Evolutionary conservation across 148 eudicot genomes (phyloP).

Genomic region (Rhododendron williamsianum): DNA sequence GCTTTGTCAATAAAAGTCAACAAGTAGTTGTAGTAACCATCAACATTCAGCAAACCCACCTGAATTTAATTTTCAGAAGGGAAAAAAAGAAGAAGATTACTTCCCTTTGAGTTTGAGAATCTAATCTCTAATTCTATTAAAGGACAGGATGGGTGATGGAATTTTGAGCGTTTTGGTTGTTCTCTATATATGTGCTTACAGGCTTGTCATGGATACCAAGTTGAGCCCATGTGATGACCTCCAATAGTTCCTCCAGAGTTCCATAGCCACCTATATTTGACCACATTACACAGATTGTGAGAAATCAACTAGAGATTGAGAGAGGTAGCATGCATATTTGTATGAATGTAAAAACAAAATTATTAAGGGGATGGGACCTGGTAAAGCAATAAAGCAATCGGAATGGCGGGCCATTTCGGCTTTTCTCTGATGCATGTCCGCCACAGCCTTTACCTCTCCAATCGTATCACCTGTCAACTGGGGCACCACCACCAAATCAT

Average conservation of each 20-base stretch:
- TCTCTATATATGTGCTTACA: constrained; percentile 22
- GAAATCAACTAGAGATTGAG: too few species aligned
- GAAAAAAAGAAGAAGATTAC: too few species aligned
- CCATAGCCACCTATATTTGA: constrained; percentile 65
- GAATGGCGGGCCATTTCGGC: constrained; percentile 73
- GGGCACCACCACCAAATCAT: background rate
- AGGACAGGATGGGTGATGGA: too few species aligned
- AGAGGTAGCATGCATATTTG: too few species aligned
- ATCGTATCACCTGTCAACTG: constrained; percentile 58
- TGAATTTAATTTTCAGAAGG: constrained; percentile 6
- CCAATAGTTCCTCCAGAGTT: constrained; percentile 65
- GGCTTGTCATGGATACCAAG: constrained; percentile 79
- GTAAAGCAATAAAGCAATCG: constrained; percentile 73
- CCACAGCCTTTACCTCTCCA: constrained; percentile 52
- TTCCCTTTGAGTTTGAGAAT: background rate
- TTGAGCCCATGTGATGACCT: constrained; percentile 73
- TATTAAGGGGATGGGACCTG: constrained; percentile 34
- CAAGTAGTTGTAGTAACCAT: constrained; percentile 59
- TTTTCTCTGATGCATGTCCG: constrained; percentile 67
- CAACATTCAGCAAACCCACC: constrained; percentile 78
- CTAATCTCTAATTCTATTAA: too few species aligned
- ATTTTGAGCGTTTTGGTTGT: background rate
- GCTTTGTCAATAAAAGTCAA: constrained; percentile 31
- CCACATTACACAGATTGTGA: background rate
- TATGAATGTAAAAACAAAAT: background rate